phyloP scores from a whole-genome alignment of 805 yeast species.

The Yarrowia osloensis region DNA sequence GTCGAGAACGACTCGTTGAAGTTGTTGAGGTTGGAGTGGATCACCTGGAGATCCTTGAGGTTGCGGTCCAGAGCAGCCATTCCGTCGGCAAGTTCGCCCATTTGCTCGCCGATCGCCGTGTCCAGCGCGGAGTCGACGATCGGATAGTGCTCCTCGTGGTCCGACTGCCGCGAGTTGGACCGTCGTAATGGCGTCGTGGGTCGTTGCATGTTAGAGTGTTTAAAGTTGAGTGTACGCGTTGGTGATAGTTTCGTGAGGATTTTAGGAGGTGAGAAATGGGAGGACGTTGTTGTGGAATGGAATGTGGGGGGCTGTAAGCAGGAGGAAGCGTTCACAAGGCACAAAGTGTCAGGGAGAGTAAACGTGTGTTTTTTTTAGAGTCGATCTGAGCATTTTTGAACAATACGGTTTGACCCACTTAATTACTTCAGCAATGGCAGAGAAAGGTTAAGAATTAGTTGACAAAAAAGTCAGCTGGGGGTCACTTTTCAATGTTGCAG shows the following conservation, averaged over 20 bases:
- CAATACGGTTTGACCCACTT: no score
- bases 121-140: conserved; percentile 34
- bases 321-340: no score
- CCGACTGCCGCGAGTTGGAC: conserved; percentile 36
- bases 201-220: background rate
- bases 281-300: no score
- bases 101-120: conserved; percentile 22
- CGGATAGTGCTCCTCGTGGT: conserved; percentile 34
- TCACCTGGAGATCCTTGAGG: conserved; percentile 55
- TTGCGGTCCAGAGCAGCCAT: conserved; percentile 57
- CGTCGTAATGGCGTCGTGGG: conserved; percentile 38
- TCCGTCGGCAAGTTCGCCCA: conserved; percentile 43
- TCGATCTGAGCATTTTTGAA: no score
- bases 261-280: no score
- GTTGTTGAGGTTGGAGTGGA: conserved; percentile 59
- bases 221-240: background rate
- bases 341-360: no score
- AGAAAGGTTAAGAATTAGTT: no score
- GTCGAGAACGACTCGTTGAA: conserved; percentile 81
- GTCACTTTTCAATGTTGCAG: no score
- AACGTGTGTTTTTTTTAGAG: no score
- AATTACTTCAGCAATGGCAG: no score
- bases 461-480: no score
- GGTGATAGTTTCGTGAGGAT: background rate
- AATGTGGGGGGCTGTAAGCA: no score